Percentiles rank a stretch among this genome's conserved stretches.
phyloP scores from a whole-genome alignment of 2,329 filamentous ascomycete species.

The Xenosphaeropsis pyriputrescens region DNA sequence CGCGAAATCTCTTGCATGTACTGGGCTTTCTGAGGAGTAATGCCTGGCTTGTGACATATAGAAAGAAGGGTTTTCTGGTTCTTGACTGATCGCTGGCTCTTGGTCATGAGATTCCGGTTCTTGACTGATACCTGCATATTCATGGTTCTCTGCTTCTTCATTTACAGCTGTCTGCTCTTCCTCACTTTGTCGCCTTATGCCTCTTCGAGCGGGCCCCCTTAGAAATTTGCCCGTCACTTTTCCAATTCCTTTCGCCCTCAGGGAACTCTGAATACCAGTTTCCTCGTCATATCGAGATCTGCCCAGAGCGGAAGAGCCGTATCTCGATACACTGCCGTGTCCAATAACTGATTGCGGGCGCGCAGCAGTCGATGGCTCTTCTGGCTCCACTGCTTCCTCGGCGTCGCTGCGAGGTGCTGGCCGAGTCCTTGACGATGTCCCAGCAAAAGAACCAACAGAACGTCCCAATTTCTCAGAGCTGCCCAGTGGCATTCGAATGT shows the following conservation, averaged over 20 bases:
- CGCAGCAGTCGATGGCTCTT: constrained; percentile 28
- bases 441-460: constrained; percentile 14
- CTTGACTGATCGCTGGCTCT: constrained; percentile 12
- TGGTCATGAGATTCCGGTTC: constrained; percentile 10
- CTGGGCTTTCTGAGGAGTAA: constrained; percentile 39
- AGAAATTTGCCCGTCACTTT: constrained; percentile 65
- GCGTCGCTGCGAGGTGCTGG: constrained; percentile 10
- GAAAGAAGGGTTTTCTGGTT: constrained; percentile 20
- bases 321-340: constrained; percentile 37
- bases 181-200: constrained; percentile 42
- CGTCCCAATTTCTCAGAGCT: constrained; percentile 10
- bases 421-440: constrained; percentile 9
- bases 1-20: constrained; percentile 25
- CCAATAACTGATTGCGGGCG: constrained; percentile 30
- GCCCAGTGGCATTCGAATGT: constrained; percentile 13
- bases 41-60: constrained; percentile 12
- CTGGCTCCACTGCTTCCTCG: constrained; percentile 9
- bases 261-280: constrained; percentile 51
- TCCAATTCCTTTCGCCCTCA: constrained; percentile 64
- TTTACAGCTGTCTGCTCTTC: constrained; percentile 25
- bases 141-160: constrained; percentile 15
- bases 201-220: constrained; percentile 65
- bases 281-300: constrained; percentile 45
- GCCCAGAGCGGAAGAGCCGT: constrained; percentile 30
- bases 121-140: constrained; percentile 2